These are phyloP conservation scores for Nyctanthes arbortristis DNA, from an alignment of 257 asterid species.

Conservation along the genomic window DNA sequence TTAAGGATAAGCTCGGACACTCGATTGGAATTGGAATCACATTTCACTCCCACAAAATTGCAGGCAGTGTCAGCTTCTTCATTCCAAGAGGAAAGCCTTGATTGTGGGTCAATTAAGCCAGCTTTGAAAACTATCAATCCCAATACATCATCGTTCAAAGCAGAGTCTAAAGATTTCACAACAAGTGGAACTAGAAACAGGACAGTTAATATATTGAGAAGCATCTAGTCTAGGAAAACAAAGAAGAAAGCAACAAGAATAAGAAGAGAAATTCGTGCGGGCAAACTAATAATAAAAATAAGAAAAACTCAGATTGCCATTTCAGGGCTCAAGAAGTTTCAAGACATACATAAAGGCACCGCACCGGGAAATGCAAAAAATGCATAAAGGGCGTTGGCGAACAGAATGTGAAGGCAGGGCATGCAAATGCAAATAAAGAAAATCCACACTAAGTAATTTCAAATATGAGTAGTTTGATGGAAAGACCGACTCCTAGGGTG, in stretches of 20 bases:
- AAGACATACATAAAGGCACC: no score
- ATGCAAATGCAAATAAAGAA: neutral
- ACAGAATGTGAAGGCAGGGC: neutral
- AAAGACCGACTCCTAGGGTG: neutral
- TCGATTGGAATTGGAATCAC: conserved; percentile 53
- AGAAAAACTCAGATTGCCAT: no score
- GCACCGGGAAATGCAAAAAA: neutral
- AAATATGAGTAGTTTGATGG: conserved; percentile 1
- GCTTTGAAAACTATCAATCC: conserved; percentile 78
- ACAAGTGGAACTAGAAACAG: conserved; percentile 34
- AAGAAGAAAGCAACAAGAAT: neutral
- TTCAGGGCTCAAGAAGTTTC: neutral
- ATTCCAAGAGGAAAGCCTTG: conserved; percentile 65
- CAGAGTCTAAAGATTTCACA: conserved; percentile 46
- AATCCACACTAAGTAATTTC: neutral
- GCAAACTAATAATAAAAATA: neutral
- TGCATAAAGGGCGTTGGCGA: neutral
- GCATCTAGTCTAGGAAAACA: conserved; percentile 23
- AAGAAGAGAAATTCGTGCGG: neutral
- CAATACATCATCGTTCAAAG: conserved; percentile 83
- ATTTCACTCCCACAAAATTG: conserved; percentile 70
- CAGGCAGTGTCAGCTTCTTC: conserved; percentile 74
- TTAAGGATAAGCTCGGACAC: conserved; percentile 64
- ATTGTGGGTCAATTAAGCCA: conserved; percentile 61
- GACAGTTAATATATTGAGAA: conserved; percentile 28